Conservation (phyloP, 2,329 filamentous ascomycete species). For the Uncinocarpus reesii region DNA sequence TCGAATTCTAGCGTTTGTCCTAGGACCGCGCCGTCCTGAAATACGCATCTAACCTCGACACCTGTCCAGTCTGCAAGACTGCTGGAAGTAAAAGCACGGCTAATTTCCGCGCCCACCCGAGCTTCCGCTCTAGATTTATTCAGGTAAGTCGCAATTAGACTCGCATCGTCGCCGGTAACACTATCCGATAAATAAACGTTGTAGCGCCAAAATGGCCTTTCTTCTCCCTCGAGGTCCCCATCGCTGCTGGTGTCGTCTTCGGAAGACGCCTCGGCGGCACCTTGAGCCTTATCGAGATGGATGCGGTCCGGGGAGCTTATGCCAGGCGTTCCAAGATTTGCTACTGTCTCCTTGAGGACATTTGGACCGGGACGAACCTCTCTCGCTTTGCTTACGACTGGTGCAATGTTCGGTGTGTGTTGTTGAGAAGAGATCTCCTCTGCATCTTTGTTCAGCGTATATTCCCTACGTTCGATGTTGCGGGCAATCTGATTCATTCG, state of each 20-base stretch:
- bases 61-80: conserved; percentile 7
- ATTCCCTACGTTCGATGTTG: conserved; percentile 8
- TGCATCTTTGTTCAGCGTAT: not conserved
- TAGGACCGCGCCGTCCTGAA: conserved; percentile 8
- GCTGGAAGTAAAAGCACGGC: not conserved
- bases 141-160: conserved; percentile 5
- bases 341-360: not conserved
- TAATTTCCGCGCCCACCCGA: conserved; percentile 3
- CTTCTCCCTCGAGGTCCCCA: not conserved
- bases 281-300: not conserved
- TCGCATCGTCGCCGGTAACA: not conserved
- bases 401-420: not conserved
- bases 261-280: not conserved
- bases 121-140: conserved; percentile 13
- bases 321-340: not conserved
- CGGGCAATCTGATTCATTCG: conserved; percentile 7
- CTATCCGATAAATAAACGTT: conserved; percentile 10
- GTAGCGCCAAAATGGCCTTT: conserved; percentile 13
- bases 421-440: not conserved
- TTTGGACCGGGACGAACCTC: not conserved
- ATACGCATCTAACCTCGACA: conserved; percentile 8
- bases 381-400: not conserved
- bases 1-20: conserved; percentile 12
- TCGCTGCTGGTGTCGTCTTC: not conserved
- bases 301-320: too few relatives aligned